Evolutionary conservation across 495 filamentous ascomycete genomes (phyloP), one percentile per base, ranked within the genome.

Genomic region (Neurospora sp.): DNA sequence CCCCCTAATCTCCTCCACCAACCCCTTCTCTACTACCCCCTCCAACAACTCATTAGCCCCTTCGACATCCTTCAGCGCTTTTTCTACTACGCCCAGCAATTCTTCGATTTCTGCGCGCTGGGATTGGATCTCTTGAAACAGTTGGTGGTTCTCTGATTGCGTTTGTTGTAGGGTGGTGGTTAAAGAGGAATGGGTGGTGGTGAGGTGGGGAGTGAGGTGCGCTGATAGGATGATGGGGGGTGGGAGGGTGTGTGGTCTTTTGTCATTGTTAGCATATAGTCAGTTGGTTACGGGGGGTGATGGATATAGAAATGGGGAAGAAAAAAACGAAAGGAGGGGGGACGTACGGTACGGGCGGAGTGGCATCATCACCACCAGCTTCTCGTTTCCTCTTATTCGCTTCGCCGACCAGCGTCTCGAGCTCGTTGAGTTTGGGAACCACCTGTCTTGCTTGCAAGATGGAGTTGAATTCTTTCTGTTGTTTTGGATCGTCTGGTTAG

Each of bases 51-150:
- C 80, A 46, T 87, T 89, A 41, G 90, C 89, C 12, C 85, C 89
- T 76, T 92, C 91, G 74, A 96, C 78, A 82, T 96, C 93, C 31
- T 83, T 81, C 62, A 95, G 85, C 37, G 91, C 86, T 35, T 82
- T 83, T 79, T 94, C 93, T 35, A 96, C 84, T 12, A 86, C 84
- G 5, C 77, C 83, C 42, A 96, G 78, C 70, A 97, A 78, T 8
- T 77, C 83, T 76, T 92, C 90, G 72, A 97, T 93, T 80, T 97
- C 93, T 54, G 84, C 81, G 42, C 92, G 84, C 84, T 97, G 94
- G 35, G 80, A 83, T 74, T 87, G 83, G 4, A 96, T 85, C 27
- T 86, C 86, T 70, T 85, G 83, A 69, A 90, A 86, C 3, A 97
- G 82, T 31, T 81, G 83, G 18, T 83, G 84, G 79, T 97, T 97